Evolutionary conservation across 805 yeast species (phyloP).

Genomic region (Starmerella cellae): DNA sequence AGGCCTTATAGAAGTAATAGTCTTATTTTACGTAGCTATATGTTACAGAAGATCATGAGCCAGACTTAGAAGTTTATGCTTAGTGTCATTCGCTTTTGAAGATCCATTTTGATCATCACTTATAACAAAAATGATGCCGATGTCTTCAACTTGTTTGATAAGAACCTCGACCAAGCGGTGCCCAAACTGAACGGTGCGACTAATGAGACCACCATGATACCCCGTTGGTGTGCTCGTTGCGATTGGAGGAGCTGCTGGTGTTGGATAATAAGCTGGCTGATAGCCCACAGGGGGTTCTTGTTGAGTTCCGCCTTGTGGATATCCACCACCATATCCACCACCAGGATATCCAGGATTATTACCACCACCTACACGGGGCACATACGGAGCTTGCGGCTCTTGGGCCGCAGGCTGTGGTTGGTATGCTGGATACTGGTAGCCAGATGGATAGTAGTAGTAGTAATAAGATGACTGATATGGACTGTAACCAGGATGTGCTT

Average conservation of each 20-base stretch:
- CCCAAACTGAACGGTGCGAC: conserved; percentile 2
- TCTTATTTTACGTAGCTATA: too few species aligned
- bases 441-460: too few species aligned
- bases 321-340: not conserved
- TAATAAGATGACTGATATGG: too few species aligned
- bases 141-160: conserved; percentile 9
- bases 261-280: too few species aligned
- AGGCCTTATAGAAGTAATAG: too few species aligned
- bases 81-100: not conserved
- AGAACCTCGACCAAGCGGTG: conserved; percentile 7
- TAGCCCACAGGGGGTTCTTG: not conserved
- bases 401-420: too few species aligned
- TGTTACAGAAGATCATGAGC: too few species aligned
- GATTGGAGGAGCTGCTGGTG: not conserved
- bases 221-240: not conserved
- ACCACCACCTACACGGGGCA: too few species aligned
- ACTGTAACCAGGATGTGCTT: too few species aligned
- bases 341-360: not conserved
- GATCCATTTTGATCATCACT: not conserved
- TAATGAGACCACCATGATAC: not conserved
- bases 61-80: too few species aligned
- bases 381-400: too few species aligned
- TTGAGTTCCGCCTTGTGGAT: not conserved
- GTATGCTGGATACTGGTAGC: too few species aligned
- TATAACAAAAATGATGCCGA: conserved; percentile 6